These are phyloP conservation scores for Solanum pinnatisectum DNA, from an alignment of 257 asterid species.

Conservation along the genomic window DNA sequence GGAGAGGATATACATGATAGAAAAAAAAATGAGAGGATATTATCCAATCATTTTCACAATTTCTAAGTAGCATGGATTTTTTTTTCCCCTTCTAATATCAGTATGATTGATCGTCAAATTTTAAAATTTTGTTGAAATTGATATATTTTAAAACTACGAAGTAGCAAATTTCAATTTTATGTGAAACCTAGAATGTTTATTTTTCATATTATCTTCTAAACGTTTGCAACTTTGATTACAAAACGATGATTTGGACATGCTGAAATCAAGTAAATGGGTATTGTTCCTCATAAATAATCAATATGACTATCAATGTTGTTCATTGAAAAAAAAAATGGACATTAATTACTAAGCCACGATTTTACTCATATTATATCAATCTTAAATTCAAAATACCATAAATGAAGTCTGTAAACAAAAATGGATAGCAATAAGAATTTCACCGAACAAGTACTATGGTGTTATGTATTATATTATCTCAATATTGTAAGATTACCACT, in stretches of 20 bases:
- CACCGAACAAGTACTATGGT: not conserved
- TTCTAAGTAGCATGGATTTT: not conserved
- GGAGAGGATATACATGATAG: not conserved
- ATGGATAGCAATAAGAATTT: not conserved
- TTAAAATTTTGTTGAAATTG: not conserved
- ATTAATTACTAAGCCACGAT: fast-evolving
- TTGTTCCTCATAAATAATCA: not conserved
- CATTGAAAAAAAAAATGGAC: not conserved
- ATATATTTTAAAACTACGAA: not conserved
- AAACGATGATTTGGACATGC: not conserved
- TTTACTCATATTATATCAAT: too few species aligned
- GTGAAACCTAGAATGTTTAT: not conserved
- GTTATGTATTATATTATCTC: not conserved
- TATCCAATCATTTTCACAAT: not conserved
- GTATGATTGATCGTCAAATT: not conserved
- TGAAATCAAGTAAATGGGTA: not conserved
- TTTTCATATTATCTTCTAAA: not conserved
- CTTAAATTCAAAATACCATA: not conserved
- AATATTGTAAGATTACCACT: not conserved
- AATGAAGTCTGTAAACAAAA: not conserved
- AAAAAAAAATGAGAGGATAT: not conserved
- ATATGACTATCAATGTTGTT: not conserved
- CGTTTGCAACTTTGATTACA: not conserved
- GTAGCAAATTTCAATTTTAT: not conserved
- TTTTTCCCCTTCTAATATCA: too few species aligned